A percentile compares a stretch with the other conserved stretches of the same genome.
These are phyloP conservation scores for Rheum nobile DNA, from an alignment of 148 eudicot genomes.

Conservation along the genomic window DNA sequence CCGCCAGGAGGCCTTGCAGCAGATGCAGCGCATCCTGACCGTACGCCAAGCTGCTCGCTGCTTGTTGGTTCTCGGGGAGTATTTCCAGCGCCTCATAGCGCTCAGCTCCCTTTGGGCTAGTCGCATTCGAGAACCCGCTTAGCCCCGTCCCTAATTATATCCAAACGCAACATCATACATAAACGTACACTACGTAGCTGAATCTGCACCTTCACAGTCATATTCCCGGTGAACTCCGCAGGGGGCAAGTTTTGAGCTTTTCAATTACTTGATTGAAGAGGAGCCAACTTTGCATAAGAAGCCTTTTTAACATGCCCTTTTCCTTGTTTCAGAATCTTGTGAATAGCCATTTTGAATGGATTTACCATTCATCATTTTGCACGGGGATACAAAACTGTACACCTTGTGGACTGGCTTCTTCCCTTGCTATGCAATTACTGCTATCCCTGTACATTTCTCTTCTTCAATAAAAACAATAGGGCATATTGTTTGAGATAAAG, in stretches of 20 bases:
- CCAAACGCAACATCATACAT: not conserved
- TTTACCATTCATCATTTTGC: not conserved
- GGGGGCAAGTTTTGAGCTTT: not conserved
- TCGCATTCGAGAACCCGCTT: constrained; percentile 24
- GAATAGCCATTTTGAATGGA: not conserved
- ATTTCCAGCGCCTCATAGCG: constrained; percentile 64
- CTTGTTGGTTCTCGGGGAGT: constrained; percentile 77
- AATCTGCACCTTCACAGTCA: no score
- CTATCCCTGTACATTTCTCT: not conserved
- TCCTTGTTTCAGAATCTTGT: not conserved
- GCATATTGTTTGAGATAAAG: not conserved
- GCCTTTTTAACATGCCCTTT: not conserved
- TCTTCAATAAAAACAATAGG: not conserved
- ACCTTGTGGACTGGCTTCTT: not conserved
- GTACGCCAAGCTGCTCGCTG: constrained; percentile 69
- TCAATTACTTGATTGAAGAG: no score
- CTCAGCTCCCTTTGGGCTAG: constrained; percentile 55
- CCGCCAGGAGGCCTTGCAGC: constrained; percentile 64
- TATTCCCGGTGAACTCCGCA: no score
- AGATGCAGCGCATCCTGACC: constrained; percentile 54
- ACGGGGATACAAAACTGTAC: not conserved
- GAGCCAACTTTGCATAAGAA: not conserved
- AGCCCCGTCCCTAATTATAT: not conserved
- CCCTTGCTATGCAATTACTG: not conserved
- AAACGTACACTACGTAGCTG: no score